Evolutionary conservation across 2,329 filamentous ascomycete genomes (phyloP).

Genomic region (Ophiocordyceps camponoti-floridani): DNA sequence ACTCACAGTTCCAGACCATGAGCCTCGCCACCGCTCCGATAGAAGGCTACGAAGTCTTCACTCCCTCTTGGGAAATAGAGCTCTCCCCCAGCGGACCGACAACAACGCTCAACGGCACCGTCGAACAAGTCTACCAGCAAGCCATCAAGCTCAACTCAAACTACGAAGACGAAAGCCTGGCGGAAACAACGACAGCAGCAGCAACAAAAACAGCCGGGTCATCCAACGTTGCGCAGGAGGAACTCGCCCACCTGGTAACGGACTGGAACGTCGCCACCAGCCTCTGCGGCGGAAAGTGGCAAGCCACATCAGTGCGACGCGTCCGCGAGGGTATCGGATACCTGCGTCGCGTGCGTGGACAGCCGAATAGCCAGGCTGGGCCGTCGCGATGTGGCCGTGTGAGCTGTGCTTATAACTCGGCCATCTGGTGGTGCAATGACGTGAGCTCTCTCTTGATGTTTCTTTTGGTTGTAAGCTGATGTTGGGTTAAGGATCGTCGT

Average conservation of each 20-base stretch:
- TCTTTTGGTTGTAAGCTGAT: no score
- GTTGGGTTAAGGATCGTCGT: background rate
- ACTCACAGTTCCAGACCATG: background rate
- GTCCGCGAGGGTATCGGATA: background rate
- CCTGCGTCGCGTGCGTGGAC: background rate
- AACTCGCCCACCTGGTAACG: background rate
- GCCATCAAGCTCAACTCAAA: conserved; percentile 5
- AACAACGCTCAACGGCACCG: conserved; percentile 5
- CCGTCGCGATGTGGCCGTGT: conserved; percentile 1
- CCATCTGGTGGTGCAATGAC: conserved; percentile 2
- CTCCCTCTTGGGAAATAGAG: conserved; percentile 4
- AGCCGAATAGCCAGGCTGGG: background rate
- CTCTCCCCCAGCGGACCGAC: conserved; percentile 2
- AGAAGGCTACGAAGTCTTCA: conserved; percentile 1
- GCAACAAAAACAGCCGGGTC: background rate
- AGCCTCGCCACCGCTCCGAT: background rate
- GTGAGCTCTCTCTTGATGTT: background rate
- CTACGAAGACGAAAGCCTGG: conserved; percentile 3
- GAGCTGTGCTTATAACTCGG: conserved; percentile 1
- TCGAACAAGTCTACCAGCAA: conserved; percentile 5
- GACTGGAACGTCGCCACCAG: background rate
- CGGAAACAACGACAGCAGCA: background rate
- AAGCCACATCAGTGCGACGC: background rate
- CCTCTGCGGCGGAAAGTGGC: background rate
- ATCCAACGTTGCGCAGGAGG: background rate